Evolutionary conservation across 2,329 filamentous ascomycete genomes (phyloP).

Genomic region (Colletotrichum plurivorum): DNA sequence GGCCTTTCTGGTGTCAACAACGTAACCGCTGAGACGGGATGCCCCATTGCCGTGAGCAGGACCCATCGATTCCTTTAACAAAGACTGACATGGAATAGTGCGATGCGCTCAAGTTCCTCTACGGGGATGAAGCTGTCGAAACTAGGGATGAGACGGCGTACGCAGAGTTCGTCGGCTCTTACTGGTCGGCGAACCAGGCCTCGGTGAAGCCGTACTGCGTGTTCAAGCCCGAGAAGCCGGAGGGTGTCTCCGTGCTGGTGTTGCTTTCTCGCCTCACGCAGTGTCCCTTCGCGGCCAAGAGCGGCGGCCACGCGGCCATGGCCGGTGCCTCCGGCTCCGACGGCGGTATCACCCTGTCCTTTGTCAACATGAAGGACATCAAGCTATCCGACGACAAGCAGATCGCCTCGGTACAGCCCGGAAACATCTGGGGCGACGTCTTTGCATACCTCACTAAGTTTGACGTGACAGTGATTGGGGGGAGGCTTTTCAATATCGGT

Average conservation of each 20-base stretch:
- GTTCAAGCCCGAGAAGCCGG: conserved; percentile 52
- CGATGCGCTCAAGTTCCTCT: conserved; percentile 17
- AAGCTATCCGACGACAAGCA: conserved; percentile 47
- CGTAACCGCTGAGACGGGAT: too few relatives aligned
- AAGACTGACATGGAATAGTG: conserved; percentile 16
- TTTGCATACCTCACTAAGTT: conserved; percentile 49
- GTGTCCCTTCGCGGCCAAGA: conserved; percentile 40
- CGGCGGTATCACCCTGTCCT: conserved; percentile 33
- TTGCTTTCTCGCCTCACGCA: conserved; percentile 46
- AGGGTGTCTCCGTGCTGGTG: conserved; percentile 47
- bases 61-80: too few relatives aligned
- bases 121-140: conserved; percentile 31
- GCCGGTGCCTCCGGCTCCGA: conserved; percentile 34
- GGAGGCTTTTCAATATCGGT: conserved; percentile 52
- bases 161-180: conserved; percentile 28
- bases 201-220: conserved; percentile 47
- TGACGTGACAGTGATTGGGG: conserved; percentile 55
- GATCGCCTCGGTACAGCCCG: conserved; percentile 53
- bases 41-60: too few relatives aligned
- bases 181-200: conserved; percentile 39
- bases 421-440: conserved; percentile 57
- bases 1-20: too few relatives aligned
- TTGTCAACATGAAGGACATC: conserved; percentile 23
- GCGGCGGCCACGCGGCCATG: conserved; percentile 39
- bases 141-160: conserved; percentile 6